phyloP scores from a whole-genome alignment of 2,329 filamentous ascomycete species.

The Fusarium pininemorale region DNA sequence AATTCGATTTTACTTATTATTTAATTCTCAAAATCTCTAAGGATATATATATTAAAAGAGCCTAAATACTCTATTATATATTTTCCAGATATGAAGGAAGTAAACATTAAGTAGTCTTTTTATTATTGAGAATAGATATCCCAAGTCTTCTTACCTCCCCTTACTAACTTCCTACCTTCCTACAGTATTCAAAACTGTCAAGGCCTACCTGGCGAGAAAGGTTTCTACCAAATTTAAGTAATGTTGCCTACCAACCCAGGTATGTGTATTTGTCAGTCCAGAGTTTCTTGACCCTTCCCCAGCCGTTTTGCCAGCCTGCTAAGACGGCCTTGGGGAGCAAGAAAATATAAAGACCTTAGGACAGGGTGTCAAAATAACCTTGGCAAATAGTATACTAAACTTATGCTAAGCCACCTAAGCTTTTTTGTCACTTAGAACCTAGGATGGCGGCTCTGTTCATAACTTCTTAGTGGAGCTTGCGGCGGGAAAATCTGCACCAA shows the following conservation, averaged over 20 bases:
- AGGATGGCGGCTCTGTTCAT: background rate
- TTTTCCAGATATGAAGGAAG: background rate
- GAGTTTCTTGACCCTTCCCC: background rate
- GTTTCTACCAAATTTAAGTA: background rate
- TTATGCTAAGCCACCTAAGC: background rate
- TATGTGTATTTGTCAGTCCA: background rate
- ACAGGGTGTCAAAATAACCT: background rate
- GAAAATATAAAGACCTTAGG: background rate
- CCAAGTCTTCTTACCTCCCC: background rate
- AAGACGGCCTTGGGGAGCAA: background rate
- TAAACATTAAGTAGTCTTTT: background rate
- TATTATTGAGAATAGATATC: background rate
- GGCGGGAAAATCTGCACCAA: conserved; percentile 35
- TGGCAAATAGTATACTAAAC: background rate
- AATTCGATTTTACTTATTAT: background rate
- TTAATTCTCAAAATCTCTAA: too few relatives aligned
- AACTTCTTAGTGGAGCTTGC: conserved; percentile 18
- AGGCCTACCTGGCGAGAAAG: background rate
- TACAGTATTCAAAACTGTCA: too few relatives aligned
- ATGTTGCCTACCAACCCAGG: background rate
- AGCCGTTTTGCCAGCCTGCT: background rate
- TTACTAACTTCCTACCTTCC: background rate
- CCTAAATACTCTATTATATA: background rate
- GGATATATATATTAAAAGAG: background rate
- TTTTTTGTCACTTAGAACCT: background rate